Evolutionary conservation across 176 grass and related monocot species (phyloP), one percentile per base, ranked within the genome.

Genomic region (Aegilops sharonensis): DNA sequence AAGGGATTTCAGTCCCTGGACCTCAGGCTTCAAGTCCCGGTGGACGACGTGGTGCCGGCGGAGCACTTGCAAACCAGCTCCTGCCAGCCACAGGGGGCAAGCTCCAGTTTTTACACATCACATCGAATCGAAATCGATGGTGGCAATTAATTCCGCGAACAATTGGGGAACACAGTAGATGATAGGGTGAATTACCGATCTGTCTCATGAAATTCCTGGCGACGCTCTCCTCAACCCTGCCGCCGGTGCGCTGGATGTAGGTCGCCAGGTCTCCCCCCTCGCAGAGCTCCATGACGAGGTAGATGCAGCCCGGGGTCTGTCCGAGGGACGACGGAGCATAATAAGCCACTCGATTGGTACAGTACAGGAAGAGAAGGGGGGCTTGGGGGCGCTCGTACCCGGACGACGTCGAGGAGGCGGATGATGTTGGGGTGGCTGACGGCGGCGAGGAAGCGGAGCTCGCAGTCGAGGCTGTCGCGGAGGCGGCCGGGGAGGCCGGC

Each of bases 11-110:
- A 75, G 7, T 83, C 36, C 72, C 47, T 83, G 57, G 35, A 92
- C 90, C 90, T 92, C 61, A 42, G 93, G 93, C 83, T 94, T 94
- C 82, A 92, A 67, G 78, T 94, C 92, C 42, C 90, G 61, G 77
- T 94, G 92, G 85, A 94, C 84, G 36, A 94, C 48, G 67, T 92
- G 89, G 87, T 92, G 90, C 23, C 9, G 10, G 67, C 64, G 82
- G 27, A 94, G 79, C 78, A 86, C 87, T 82, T 92, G 72, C 48
- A 90, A 86, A 57, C 82, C 90, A 88, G 75, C 82, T 90, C 93
- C 93, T 94, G 85, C 81, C 88, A 88, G 82, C 81, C 85, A 87
- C 81, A 87, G 78, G 72, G 52, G 52, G 80, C 61, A 77, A 86
- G 18, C 36, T 40, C 42, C 24, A 69, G 64, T 37, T 71, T 39